Evolutionary conservation across 208 protist genomes (phyloP).

Genomic region (Leishmania turanica): DNA sequence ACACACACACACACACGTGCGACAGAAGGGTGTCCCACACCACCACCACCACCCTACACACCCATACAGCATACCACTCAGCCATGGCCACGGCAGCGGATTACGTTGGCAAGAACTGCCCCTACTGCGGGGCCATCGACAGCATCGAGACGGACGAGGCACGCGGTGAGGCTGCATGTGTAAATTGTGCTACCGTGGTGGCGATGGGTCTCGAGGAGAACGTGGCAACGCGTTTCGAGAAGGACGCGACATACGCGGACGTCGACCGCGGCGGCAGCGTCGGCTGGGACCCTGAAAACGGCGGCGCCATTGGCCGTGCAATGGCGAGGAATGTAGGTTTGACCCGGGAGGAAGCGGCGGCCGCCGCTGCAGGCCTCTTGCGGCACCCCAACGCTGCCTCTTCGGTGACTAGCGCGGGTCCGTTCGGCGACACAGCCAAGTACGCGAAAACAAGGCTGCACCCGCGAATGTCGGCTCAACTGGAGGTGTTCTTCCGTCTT

Average conservation of each 20-base stretch:
- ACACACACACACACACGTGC: neutral
- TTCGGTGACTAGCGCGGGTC: neutral
- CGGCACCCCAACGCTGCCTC: conserved; percentile 1
- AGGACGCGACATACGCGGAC: conserved; percentile 74
- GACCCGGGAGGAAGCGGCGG: conserved; percentile 36
- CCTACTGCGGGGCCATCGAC: conserved; percentile 75
- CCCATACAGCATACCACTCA: neutral
- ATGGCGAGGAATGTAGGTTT: conserved; percentile 21
- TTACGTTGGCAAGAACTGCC: conserved; percentile 76
- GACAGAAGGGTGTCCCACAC: neutral
- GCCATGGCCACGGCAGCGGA: conserved; percentile 67
- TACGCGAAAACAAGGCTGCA: conserved; percentile 51
- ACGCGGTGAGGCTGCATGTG: conserved; percentile 81
- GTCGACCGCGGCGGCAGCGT: conserved; percentile 51
- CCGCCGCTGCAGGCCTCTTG: conserved; percentile 38
- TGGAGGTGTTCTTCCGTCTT: conserved; percentile 60
- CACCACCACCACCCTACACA: neutral
- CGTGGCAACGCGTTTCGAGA: conserved; percentile 59
- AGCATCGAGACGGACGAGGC: conserved; percentile 75
- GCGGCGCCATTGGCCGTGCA: conserved; percentile 14
- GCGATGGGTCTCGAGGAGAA: conserved; percentile 85
- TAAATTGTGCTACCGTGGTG: conserved; percentile 71
- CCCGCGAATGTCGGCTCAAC: conserved; percentile 42
- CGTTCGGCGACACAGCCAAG: conserved; percentile 22
- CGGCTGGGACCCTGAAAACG: conserved; percentile 7